Evolutionary conservation across 371 early-diverging fungal species (phyloP), one percentile per base, ranked within the genome.

Genomic region (Rhizopus delemar): DNA sequence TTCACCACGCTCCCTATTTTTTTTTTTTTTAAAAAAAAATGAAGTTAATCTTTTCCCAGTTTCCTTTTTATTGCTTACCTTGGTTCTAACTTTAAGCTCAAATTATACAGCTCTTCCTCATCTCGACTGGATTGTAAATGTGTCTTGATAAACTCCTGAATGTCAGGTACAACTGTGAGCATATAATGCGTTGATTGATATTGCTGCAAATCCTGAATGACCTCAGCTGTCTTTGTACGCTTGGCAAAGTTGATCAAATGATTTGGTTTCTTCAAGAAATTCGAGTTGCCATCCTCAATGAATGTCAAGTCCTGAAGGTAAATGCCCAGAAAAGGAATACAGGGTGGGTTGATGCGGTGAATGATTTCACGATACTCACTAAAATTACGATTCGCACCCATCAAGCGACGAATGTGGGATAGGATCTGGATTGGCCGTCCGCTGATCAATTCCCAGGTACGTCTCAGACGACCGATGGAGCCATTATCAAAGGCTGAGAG

Each of bases 231-330:
- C 75, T 91, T 92, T 75, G 82, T 84, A 34, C 91, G 87, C 63
- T 96, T 96, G 57, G 82, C 83, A 73, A 96, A 95, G 71, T 96
- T 97, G 73, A 97, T 93, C 36, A 93, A 79, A 11, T 82, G 75
- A 8, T 80, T 75, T 2, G 72, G 51, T 8, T 76, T 78, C 39
- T 81, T 81, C 12, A 87, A 50, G 33, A 62, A 66, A 39, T 84
- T 73, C 0, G 86, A 63, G 74, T 94, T 95, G 33, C 96, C 96
- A 62, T 95, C 95, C 56, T 96, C 93, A 52, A 96, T 89, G 70
- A 95, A 94, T 4, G 96, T 95, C 56, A 97, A 70, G 66, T 97
- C 97, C 51, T 92, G 93, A 22, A 95, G 76, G 62, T 91, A 93
- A 41, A 89, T 81, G 32, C 91, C 94, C 49, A 97, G 78, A 70